Evolutionary conservation across 139 green algal species (phyloP).

Genomic region (Picochlorum sp.): DNA sequence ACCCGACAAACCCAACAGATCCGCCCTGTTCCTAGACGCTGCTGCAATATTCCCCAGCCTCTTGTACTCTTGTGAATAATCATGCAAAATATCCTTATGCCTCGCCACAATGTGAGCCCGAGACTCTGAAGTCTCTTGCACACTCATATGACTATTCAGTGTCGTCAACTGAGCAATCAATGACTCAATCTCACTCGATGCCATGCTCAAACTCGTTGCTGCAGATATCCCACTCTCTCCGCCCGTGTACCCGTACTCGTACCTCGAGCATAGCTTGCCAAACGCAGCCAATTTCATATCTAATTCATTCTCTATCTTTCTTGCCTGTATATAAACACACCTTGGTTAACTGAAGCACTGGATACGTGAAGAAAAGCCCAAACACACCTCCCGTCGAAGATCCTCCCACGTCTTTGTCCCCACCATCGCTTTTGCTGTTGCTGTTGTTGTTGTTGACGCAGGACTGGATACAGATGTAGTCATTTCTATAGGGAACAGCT

Average conservation of each 20-base stretch:
- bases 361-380: background rate
- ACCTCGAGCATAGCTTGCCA: slow-evolving; percentile 69
- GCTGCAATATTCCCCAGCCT: slow-evolving; percentile 53
- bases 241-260: slow-evolving; percentile 51
- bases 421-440: background rate
- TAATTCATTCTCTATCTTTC: slow-evolving; percentile 83
- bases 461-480: background rate
- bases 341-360: slow-evolving; percentile 20
- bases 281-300: slow-evolving; percentile 86
- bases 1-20: slow-evolving; percentile 51
- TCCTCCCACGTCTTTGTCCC: slow-evolving; percentile 1
- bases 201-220: slow-evolving; percentile 44
- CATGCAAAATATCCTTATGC: slow-evolving; percentile 88
- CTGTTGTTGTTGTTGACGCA: background rate
- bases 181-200: slow-evolving; percentile 69
- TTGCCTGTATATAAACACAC: slow-evolving; percentile 45
- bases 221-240: slow-evolving; percentile 35
- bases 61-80: slow-evolving; percentile 81
- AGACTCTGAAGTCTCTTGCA: slow-evolving; percentile 49
- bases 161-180: slow-evolving; percentile 66
- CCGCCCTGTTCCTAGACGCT: slow-evolving; percentile 53
- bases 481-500: too few species aligned
- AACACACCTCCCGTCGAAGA: background rate
- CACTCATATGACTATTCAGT: slow-evolving; percentile 70
- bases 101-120: slow-evolving; percentile 77